Percentiles rank a stretch among this genome's conserved stretches.
Conservation (phyloP, 768 basidiomycete genomes). For the Leucocoprinus sp. region DNA sequence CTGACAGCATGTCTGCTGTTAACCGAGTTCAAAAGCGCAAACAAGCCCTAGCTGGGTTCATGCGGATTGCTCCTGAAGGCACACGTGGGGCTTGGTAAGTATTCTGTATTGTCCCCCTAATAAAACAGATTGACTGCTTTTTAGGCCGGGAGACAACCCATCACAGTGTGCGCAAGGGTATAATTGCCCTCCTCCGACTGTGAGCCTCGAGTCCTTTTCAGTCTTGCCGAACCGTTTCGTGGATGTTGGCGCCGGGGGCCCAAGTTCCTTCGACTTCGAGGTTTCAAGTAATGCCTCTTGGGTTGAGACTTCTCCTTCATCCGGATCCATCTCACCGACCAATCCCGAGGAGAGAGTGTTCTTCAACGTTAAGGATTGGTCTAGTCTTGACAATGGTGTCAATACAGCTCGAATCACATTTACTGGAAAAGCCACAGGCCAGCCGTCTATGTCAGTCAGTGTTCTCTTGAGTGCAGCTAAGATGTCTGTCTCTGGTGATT, state of each 20-base stretch:
- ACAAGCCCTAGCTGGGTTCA: constrained; percentile 47
- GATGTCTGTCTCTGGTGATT: constrained; percentile 28
- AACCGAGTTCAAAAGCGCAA: constrained; percentile 46
- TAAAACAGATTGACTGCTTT: neutral
- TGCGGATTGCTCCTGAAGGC: constrained; percentile 56
- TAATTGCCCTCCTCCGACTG: constrained; percentile 38
- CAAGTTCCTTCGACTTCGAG: constrained; percentile 46
- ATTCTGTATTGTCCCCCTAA: neutral
- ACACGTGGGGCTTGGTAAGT: constrained; percentile 50
- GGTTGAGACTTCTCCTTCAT: constrained; percentile 37
- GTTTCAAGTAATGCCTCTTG: constrained; percentile 41
- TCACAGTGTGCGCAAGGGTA: constrained; percentile 44
- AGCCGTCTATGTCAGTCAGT: constrained; percentile 25
- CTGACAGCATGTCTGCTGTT: constrained; percentile 41
- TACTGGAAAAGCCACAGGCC: constrained; percentile 32
- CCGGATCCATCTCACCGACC: constrained; percentile 40
- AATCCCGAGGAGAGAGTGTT: constrained; percentile 46
- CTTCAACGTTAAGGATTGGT: constrained; percentile 55
- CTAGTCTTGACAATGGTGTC: constrained; percentile 28
- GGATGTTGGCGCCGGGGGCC: constrained; percentile 57
- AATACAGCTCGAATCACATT: constrained; percentile 34
- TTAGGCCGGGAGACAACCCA: constrained; percentile 58
- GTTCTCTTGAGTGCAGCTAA: constrained; percentile 28
- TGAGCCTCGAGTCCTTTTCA: constrained; percentile 48
- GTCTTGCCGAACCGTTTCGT: constrained; percentile 45